Conservation (phyloP, 805 yeast species). For the Saccharomyces kudriavzevii region DNA sequence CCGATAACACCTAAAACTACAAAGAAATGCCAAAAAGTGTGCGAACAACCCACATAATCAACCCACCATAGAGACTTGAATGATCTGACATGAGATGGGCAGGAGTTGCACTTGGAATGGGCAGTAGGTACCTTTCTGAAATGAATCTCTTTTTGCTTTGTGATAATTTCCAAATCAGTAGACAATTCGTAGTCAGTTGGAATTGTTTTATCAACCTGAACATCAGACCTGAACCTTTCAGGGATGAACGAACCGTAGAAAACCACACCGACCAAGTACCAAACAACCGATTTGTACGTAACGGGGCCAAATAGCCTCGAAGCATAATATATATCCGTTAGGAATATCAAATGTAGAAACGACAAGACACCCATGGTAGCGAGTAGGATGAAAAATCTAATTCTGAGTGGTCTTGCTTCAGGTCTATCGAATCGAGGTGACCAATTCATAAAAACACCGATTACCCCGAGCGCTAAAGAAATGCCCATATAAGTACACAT, state of each 20-base stretch:
- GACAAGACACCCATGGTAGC: slow-evolving; percentile 70
- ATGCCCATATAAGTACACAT: slow-evolving; percentile 42
- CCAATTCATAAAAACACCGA: slow-evolving; percentile 82
- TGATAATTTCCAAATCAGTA: slow-evolving; percentile 25
- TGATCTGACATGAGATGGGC: slow-evolving; percentile 21
- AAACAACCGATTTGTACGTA: slow-evolving; percentile 51
- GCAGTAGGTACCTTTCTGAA: slow-evolving; percentile 36
- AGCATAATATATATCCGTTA: slow-evolving; percentile 49
- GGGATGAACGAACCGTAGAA: slow-evolving; percentile 86
- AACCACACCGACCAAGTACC: slow-evolving; percentile 76
- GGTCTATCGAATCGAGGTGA: slow-evolving; percentile 86
- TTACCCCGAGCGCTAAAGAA: slow-evolving; percentile 57
- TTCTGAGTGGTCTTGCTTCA: slow-evolving; percentile 70
- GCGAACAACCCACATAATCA: slow-evolving; percentile 67
- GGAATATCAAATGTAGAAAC: slow-evolving; percentile 42
- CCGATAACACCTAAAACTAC: slow-evolving; percentile 86
- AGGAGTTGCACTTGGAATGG: slow-evolving; percentile 15
- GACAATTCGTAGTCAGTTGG: slow-evolving; percentile 32
- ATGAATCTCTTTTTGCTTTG: slow-evolving; percentile 30
- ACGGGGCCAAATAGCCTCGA: slow-evolving; percentile 57
- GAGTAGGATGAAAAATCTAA: slow-evolving; percentile 69
- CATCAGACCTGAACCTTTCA: slow-evolving; percentile 77
- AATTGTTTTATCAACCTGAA: slow-evolving; percentile 40
- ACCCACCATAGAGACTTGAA: slow-evolving; percentile 74
- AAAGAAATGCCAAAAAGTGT: slow-evolving; percentile 88